Percentiles rank a stretch among this genome's conserved stretches.
These are phyloP conservation scores for Phytophthora agathidicida DNA, from an alignment of 352 stramenopile genomes.

Conservation along the genomic window DNA sequence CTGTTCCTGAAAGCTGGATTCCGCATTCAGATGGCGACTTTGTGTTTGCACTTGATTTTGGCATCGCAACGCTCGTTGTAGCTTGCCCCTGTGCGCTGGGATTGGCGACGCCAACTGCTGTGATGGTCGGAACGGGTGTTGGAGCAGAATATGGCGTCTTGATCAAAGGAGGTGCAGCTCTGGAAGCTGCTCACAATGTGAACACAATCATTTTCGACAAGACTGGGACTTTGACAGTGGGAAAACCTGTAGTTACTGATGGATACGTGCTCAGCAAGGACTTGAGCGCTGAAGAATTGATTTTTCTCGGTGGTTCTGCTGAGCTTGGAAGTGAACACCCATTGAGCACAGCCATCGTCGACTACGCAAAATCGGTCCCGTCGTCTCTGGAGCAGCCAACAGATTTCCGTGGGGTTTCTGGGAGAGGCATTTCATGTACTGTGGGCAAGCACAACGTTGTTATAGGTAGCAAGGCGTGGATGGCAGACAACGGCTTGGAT, in stretches of 20 bases:
- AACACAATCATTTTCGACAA: conserved; percentile 99
- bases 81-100: conserved; percentile 98
- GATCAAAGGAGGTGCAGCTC: conserved; percentile 96
- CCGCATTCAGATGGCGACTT: conserved; percentile 69
- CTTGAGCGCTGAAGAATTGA: conserved; percentile 68
- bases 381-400: conserved; percentile 62
- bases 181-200: conserved; percentile 90
- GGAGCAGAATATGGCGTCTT: conserved; percentile 95
- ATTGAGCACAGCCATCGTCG: conserved; percentile 91
- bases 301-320: conserved; percentile 83
- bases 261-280: conserved; percentile 63
- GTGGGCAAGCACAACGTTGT: conserved; percentile 69
- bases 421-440: conserved; percentile 75
- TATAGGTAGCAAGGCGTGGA: conserved; percentile 92
- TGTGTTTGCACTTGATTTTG: conserved; percentile 96
- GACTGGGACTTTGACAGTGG: conserved; percentile 96
- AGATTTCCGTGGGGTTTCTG: conserved; percentile 83
- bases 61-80: conserved; percentile 96
- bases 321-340: conserved; percentile 95
- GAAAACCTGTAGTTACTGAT: conserved; percentile 84
- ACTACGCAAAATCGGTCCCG: conserved; percentile 81
- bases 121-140: conserved; percentile 98
- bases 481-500: conserved; percentile 70
- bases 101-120: conserved; percentile 96
- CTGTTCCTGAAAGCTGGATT: conserved; percentile 70